A percentile compares a stretch with the other conserved stretches of the same genome.
Evolutionary conservation across 441 rosid genomes (phyloP).

Genomic region (Populus hybrid): DNA sequence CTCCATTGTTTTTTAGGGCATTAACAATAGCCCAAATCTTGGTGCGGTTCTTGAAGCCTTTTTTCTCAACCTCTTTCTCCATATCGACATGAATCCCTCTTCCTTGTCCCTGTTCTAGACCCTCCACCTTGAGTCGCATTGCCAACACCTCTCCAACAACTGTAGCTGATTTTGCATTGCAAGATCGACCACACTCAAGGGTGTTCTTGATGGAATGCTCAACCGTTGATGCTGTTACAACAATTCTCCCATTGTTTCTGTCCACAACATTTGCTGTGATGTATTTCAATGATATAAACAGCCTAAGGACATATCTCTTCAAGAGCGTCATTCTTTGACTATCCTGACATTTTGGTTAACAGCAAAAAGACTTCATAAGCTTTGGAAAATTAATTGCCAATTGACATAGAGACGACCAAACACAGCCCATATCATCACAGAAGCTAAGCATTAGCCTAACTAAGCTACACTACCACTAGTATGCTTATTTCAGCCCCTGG

Average conservation of each 20-base stretch:
- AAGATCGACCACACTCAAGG: constrained; percentile 44
- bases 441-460: not conserved
- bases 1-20: constrained; percentile 63
- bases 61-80: constrained; percentile 32
- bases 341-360: constrained; percentile 5
- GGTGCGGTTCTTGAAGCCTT: constrained; percentile 30
- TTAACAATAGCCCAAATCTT: constrained; percentile 62
- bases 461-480: not conserved
- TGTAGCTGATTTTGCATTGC: constrained; percentile 47
- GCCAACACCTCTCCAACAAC: constrained; percentile 48
- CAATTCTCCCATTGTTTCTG: constrained; percentile 43
- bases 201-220: constrained; percentile 45
- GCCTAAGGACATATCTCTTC: constrained; percentile 38
- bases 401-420: not conserved
- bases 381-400: not conserved
- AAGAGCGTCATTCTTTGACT: constrained; percentile 19
- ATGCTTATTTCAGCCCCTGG: not conserved
- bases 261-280: constrained; percentile 37
- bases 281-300: not conserved
- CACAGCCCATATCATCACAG: not conserved
- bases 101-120: constrained; percentile 46
- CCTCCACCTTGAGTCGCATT: constrained; percentile 47
- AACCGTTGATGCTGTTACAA: constrained; percentile 45
- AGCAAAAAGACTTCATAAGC: not conserved
- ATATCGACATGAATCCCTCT: constrained; percentile 35